These are phyloP conservation scores for Lycium ferocissimum DNA, from an alignment of 257 asterid species.

Conservation along the genomic window DNA sequence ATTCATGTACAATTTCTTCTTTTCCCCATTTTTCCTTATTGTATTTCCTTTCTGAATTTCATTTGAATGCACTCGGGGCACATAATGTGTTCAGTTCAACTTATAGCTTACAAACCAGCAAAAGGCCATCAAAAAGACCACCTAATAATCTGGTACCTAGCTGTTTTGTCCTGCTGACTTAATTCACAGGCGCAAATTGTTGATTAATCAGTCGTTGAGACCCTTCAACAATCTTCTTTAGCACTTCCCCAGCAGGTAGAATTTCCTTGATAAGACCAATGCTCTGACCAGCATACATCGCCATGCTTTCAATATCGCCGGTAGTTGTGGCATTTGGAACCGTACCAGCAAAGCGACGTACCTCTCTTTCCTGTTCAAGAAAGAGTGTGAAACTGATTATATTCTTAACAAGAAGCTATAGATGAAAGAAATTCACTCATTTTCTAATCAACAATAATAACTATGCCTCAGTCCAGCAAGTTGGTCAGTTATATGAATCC, in stretches of 20 bases:
- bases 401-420: background rate
- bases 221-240: slow-evolving; percentile 61
- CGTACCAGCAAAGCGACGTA: slow-evolving; percentile 76
- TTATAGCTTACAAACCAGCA: background rate
- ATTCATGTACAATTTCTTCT: background rate
- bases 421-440: background rate
- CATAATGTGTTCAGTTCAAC: background rate
- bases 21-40: background rate
- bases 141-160: background rate
- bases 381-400: slow-evolving; percentile 9
- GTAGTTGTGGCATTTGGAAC: slow-evolving; percentile 71
- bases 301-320: slow-evolving; percentile 86
- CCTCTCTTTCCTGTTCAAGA: slow-evolving; percentile 66
- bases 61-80: background rate
- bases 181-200: slow-evolving; percentile 38
- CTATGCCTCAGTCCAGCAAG: too few species aligned
- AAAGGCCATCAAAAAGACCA: background rate
- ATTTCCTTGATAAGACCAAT: slow-evolving; percentile 70
- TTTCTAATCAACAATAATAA: too few species aligned
- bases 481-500: too few species aligned
- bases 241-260: slow-evolving; percentile 73
- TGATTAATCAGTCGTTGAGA: slow-evolving; percentile 63
- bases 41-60: background rate
- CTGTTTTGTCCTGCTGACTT: background rate
- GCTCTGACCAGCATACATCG: slow-evolving; percentile 79